Base-by-base conservation (phyloP, 2,329 filamentous ascomycete genomes). In the Elsinoe ampelina region DNA sequence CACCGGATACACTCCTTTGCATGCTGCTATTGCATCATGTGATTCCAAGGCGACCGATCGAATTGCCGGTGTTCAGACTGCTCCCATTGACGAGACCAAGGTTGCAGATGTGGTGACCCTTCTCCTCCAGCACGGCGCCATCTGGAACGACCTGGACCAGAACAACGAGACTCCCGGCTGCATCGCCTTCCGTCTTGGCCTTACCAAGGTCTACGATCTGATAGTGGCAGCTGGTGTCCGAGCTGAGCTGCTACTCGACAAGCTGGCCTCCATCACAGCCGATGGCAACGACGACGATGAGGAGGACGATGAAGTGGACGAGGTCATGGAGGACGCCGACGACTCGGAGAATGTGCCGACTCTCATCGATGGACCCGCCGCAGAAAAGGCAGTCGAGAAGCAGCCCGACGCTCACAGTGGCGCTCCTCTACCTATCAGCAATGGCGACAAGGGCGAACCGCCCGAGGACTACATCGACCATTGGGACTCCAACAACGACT, bases 91-190 rank as follows among this genome's bases (percentile, higher is more conserved):
- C 15, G 66, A 86, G 35, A 79, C 84, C 48, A 80, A 81, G 38
- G 87, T 84, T 2, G 78, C 79, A 57, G 81, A 84, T 54, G 85
- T 85, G 0, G 75, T 96, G 5, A 80, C 81, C 63, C 81, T 93
- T 66, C 77, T 97, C 7, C 83, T 97, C 59, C 80, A 91, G 66
- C 86, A 87, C 63, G 93, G 93, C 32, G 93, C 89, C 10, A 96
- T 97, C 64, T 98, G 93, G 93, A 98, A 98, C 73, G 91, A 96
- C 69, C 76, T 97, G 56, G 89, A 97, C 70, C 73, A 77, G 63
- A 85, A 88, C 64, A 81, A 89, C 65, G 92, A 97, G 76, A 97
- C 93, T 2, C 90, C 93, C 0, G 93, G 90, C 5, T 97, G 92
- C 69, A 75, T 96, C 43, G 93, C 93, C 8, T 77, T 78, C 30